Evolutionary conservation across 202 grass and related monocot species (phyloP), one percentile per base, ranked within the genome.

Genomic region (Carex arenaria): DNA sequence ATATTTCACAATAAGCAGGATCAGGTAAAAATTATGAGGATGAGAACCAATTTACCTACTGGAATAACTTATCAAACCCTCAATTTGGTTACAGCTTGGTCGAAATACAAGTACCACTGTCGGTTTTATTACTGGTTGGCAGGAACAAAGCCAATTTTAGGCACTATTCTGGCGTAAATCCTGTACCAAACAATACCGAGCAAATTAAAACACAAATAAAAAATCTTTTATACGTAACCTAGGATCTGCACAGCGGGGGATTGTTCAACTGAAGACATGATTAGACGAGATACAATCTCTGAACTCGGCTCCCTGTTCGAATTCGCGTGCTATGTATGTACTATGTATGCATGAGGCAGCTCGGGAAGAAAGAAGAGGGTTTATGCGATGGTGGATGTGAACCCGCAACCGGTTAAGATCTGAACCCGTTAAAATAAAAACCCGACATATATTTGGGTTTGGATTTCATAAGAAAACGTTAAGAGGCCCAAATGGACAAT

Each of bases 161-260:
- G 53, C 53, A 80, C 31, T 28, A 80, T 65, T 80, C 51, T 38
- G 49, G 38, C 64, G 53, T 76, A 83, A 63, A 20, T 83, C 26
- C 61, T 63, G 56, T 3, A 72, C 64, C 61, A 83, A 83, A 72
- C 26, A 83, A 56, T 26, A 53, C 65, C 51, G 42, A 57, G 53
- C 61, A 84, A 4, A 51, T 18, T 20, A 9, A 81, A 64, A 81
- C 7, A 31, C 34, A 45, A 81, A 52, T 65, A 31, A 13, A 4
- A 45, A 47, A 83, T 60, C 4, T 18, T 15, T 13, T 8, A 7
- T 20, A n/a, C 10, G 19, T 2, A 84, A 94, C 89, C 89, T 88
- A 92, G 86, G 76, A 92, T 88, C 52, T 86, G 77, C 43, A 92
- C 56, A 47, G 87, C 20, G 9, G 88, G 92, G 2, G 82, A 23